phyloP scores from a whole-genome alignment of 768 basidiomycete species.

The Tulasnella sp. region DNA sequence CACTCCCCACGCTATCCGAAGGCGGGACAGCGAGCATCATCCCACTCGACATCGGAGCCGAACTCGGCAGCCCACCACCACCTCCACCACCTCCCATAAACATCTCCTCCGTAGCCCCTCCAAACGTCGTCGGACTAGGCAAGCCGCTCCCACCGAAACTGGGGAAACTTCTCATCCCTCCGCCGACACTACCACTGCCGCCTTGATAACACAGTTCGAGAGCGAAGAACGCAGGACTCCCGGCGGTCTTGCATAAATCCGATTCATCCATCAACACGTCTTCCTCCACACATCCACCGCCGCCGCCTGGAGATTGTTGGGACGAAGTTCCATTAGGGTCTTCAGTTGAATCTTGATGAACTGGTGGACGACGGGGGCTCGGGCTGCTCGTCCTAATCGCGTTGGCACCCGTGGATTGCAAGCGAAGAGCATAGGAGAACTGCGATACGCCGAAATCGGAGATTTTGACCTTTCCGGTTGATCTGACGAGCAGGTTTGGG shows the following conservation, averaged over 20 bases:
- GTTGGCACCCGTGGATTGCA: slow-evolving; percentile 51
- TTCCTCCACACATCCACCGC: too few relatives aligned
- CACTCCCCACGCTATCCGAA: not conserved
- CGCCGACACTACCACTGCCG: slow-evolving; percentile 20
- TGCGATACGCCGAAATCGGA: slow-evolving; percentile 97
- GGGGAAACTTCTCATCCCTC: slow-evolving; percentile 25
- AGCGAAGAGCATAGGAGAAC: slow-evolving; percentile 81
- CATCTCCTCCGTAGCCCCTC: slow-evolving; percentile 12
- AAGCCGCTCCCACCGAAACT: slow-evolving; percentile 23
- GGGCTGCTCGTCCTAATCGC: slow-evolving; percentile 21
- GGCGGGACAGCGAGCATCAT: not conserved
- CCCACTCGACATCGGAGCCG: slow-evolving; percentile 7
- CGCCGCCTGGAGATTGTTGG: not conserved
- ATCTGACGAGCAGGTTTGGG: slow-evolving; percentile 87
- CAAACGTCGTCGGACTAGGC: slow-evolving; percentile 23
- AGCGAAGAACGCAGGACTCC: slow-evolving; percentile 92
- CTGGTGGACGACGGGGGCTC: not conserved
- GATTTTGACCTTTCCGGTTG: slow-evolving; percentile 88
- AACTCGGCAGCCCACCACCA: too few relatives aligned
- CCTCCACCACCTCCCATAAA: slow-evolving; percentile 16
- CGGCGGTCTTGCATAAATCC: slow-evolving; percentile 83
- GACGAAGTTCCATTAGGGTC: too few relatives aligned
- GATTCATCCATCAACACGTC: slow-evolving; percentile 67
- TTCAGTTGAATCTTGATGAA: slow-evolving; percentile 25
- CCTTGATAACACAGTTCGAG: slow-evolving; percentile 83